Evolutionary conservation across 805 yeast genomes (phyloP), one percentile per base, ranked within the genome.

Genomic region (Yamadazyma phyllophila): DNA sequence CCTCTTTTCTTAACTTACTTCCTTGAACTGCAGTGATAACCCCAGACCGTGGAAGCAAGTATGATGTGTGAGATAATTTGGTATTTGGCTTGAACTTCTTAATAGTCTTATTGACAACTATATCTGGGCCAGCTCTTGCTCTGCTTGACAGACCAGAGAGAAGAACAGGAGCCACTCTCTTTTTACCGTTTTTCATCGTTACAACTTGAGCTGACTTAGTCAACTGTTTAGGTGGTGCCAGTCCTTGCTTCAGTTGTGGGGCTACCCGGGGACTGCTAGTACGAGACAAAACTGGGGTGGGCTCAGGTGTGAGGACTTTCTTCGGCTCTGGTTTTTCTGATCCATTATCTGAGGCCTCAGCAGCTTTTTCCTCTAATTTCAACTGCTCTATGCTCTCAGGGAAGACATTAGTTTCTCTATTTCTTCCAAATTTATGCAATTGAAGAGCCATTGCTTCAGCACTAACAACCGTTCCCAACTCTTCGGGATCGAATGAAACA

Each of bases 321-420:
- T 8, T 29, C 9, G 31, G 7, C 9, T 34, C 26, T 30, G 13
- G 36, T 12, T 26, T 15, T 26, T 41, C 27, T 10, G 36, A 20
- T 30, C 31, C 27, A 11, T 16, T n/a, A 20, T 36, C 36, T 29
- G 33, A 37, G 34, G 32, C 32, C 15, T 36, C 26, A 11, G 33
- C 20, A 14, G 41, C 44, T 16, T 73, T 72, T 32, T 83, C 88
- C 54, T 90, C 97, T 16, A 92, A 66, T 4, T 68, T 61, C 45
- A 92, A 70, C 63, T 91, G 97, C 43, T 81, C 85, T 1, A 84
- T 77, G 62, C 94, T 84, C 58, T 92, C 98, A 0, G 97, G 96
- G 55, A 89, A 86, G 15, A 84, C 83, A 69, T 85, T 73, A 7
- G 87, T 78, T 52, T 91, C 97, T 46, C 90, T 77, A 50, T 88